Base-by-base conservation (phyloP, 2,329 filamentous ascomycete species). In the Colletotrichum aenigma region DNA sequence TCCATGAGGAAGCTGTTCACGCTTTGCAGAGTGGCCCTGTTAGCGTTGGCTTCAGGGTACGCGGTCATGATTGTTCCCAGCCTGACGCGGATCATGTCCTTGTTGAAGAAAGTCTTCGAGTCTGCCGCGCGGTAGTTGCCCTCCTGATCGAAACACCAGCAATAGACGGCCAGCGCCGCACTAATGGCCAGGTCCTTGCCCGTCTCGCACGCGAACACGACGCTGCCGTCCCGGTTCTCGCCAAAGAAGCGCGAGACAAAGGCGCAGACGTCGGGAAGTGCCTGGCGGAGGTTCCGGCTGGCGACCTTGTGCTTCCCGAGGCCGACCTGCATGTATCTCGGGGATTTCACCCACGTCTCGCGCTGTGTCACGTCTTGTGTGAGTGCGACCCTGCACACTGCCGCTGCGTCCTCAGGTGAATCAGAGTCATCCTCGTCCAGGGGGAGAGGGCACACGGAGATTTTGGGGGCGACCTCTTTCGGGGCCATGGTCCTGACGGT, bases 1-100 rank as follows among this genome's bases (percentile, higher is more conserved):
- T 89, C 89, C 92, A 98, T 96, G 67, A 98, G 85, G 80, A 95
- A 98, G 71, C 94, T 94, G 84, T 98, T 98, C 7, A 98, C 94
- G 79, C 95, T 96, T 84, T 98, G 96, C 48, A 98, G 86, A 0
- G 96, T 98, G 26, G 94, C 90, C 43, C 97, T 89, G 77, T 93
- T 96, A 0, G 96, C 96, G 81, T 97, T 98, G 4, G 93, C 94
- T 78, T 94, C 92, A 1, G 96, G 94, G 81, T 94, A 93, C 0
- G 91, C 91, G 7, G 93, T 93, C 84, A 96, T 95, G 79, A 98
- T 94, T 88, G 93, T 94, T n/a, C 94, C 93, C 36, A 98, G 88
- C 68, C 93, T 90, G 79, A 92, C 91, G 79, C 94, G 93, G 81
- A 98, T 96, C 66, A 94, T 88, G 10, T 89, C 88, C 85, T 99